phyloP scores from a whole-genome alignment of 2,329 filamentous ascomycete genomes.

The Lachnellula hyalina region DNA sequence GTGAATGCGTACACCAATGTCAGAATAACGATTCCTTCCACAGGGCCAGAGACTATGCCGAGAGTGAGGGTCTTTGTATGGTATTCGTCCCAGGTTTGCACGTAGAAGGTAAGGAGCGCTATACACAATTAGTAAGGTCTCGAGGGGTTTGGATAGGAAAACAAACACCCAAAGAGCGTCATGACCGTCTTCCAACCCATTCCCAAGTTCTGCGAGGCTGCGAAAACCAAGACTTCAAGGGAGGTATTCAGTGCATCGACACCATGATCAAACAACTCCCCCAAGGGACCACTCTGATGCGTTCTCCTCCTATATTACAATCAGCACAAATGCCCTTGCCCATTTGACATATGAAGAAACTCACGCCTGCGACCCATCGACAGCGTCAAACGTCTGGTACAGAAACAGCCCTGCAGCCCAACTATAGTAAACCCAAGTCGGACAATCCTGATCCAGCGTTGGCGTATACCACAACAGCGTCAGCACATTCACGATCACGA shows the following conservation, averaged over 20 bases:
- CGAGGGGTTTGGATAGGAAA: background rate
- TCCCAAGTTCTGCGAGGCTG: conserved; percentile 86
- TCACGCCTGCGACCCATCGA: conserved; percentile 89
- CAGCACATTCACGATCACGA: conserved; percentile 82
- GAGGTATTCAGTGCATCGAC: conserved; percentile 95
- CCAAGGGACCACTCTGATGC: conserved; percentile 84
- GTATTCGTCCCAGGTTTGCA: conserved; percentile 99
- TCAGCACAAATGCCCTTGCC: conserved; percentile 6
- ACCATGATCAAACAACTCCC: conserved; percentile 95
- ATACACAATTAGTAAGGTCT: conserved; percentile 9
- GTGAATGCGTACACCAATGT: conserved; percentile 78
- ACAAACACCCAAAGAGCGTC: conserved; percentile 73
- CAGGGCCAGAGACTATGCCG: conserved; percentile 86
- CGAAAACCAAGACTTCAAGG: conserved; percentile 89
- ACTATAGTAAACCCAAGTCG: conserved; percentile 87
- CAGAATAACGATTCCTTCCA: conserved; percentile 87
- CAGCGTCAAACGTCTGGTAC: conserved; percentile 97
- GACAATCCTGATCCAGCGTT: conserved; percentile 88
- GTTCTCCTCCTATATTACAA: conserved; percentile 63
- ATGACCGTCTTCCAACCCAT: conserved; percentile 86
- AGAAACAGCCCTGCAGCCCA: conserved; percentile 88
- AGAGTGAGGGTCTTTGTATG: conserved; percentile 94
- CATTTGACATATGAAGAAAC: conserved; percentile 32
- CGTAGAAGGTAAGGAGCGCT: conserved; percentile 93
- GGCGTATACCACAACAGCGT: conserved; percentile 96